A percentile compares a stretch with the other conserved stretches of the same genome.
Conservation (phyloP, 2,329 filamentous ascomycete genomes). For the Phialocephala subalpina region DNA sequence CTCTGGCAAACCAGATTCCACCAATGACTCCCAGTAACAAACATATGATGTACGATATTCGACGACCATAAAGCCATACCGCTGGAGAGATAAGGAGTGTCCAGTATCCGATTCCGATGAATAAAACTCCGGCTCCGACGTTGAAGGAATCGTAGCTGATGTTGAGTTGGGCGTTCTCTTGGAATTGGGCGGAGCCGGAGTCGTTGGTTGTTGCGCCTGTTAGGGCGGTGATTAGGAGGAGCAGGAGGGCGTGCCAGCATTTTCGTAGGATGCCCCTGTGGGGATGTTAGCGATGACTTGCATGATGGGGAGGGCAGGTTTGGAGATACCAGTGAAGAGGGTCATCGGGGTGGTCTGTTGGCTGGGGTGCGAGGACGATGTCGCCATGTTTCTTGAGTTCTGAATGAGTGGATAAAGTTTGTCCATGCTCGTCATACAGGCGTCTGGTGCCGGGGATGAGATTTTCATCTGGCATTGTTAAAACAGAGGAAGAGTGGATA, state of each 20-base stretch:
- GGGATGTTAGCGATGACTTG: too few species aligned
- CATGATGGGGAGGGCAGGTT: too few species aligned
- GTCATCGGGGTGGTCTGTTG: too few species aligned
- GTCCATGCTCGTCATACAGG: too few species aligned
- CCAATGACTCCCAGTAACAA: slow-evolving; percentile 57
- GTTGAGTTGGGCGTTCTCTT: slow-evolving; percentile 57
- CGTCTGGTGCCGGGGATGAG: too few species aligned
- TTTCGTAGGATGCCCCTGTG: slow-evolving; percentile 43
- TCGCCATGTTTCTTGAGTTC: too few species aligned
- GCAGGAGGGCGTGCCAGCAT: slow-evolving; percentile 58
- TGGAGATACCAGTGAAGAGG: too few species aligned
- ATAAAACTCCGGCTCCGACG: slow-evolving; percentile 62
- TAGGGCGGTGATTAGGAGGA: slow-evolving; percentile 60
- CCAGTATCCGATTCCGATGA: slow-evolving; percentile 63
- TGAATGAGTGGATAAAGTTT: too few species aligned
- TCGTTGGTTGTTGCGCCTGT: slow-evolving; percentile 65
- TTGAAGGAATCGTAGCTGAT: slow-evolving; percentile 62
- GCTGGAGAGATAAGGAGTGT: slow-evolving; percentile 61
- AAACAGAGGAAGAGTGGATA: too few species aligned
- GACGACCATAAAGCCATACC: slow-evolving; percentile 61
- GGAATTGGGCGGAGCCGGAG: slow-evolving; percentile 59
- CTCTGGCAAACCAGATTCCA: slow-evolving; percentile 60
- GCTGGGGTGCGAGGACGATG: too few species aligned
- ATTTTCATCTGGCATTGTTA: too few species aligned
- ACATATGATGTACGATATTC: slow-evolving; percentile 62